Evolutionary conservation across 2,329 filamentous ascomycete genomes (phyloP), one percentile per base, ranked within the genome.

Genomic region (Scolecobasidium constrictum): DNA sequence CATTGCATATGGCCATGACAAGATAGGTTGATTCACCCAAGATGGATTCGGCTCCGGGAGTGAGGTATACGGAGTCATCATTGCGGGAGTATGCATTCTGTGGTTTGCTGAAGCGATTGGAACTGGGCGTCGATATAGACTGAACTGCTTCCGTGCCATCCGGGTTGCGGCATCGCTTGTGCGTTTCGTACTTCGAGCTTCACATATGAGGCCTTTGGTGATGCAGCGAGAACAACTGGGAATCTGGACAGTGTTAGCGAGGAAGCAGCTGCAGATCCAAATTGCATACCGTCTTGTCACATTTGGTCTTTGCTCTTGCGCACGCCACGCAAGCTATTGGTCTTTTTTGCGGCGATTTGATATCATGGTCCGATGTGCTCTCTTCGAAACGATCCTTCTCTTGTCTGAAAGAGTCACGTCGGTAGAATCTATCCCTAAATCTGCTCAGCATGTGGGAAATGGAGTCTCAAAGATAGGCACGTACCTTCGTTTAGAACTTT

Each of bases 231-330:
- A 20, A 18, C 43, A 45, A 13, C 20, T 33, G 19, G 43, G 43
- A 16, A 42, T 34, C 43, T 45, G 22, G 23, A 11, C 6, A 42
- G 35, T 12, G 22, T 41, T 21, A 45, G 43, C 6, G 6, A 11
- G 3, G 9, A 20, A 13, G 13, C 18, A 19, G 4, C 3, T n/a
- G 21, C 12, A 20, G 20, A n/a, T 5, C 7, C 5, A n/a, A 13
- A 20, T 19, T 35, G 11, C 20, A 38, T 44, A 45, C 43, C 12
- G 38, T 6, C 28, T 71, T 71, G 48, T 72, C 68, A 48, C 68
- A 72, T 48, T 71, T 72, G 12, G 68, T 72, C 58, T 72, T 72
- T 4, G 68, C 71, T 53, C 71, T 71, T 7, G 68, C 68, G 48
- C 68, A 72, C 46, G 70, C 71, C 52, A 64, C 69, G 56, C 68